Conservation (phyloP, 192 early-diverging fungal genomes). For the Hyaloraphidium curvatum region DNA sequence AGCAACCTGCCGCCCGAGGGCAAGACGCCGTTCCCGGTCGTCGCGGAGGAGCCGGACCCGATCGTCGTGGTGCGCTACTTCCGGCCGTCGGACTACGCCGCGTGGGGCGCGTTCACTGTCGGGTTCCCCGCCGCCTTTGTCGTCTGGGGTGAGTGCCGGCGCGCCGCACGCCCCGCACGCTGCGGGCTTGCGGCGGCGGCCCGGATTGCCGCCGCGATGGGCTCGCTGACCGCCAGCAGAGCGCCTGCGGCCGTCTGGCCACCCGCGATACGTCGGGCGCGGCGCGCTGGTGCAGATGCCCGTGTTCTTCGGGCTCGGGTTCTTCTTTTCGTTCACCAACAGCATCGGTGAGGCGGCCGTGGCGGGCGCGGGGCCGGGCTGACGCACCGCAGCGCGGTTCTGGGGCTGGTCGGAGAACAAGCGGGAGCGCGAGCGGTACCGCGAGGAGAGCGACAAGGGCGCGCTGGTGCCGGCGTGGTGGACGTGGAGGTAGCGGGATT, state of each 20-base stretch:
- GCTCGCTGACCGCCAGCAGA: neutral
- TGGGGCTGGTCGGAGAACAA: constrained; percentile 1
- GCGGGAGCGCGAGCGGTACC: neutral
- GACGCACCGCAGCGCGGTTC: neutral
- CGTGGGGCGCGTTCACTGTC: neutral
- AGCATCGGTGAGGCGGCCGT: neutral
- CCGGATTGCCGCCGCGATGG: neutral
- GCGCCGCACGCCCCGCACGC: too few species aligned
- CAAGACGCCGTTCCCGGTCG: neutral
- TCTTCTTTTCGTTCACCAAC: neutral
- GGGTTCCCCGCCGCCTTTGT: neutral
- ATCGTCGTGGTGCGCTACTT: neutral
- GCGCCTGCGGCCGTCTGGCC: neutral
- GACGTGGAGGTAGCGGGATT: neutral
- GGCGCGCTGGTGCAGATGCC: neutral
- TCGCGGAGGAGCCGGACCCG: neutral
- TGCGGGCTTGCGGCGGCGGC: neutral
- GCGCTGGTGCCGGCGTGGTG: neutral
- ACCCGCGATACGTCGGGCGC: neutral
- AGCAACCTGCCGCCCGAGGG: neutral
- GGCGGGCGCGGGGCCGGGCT: neutral
- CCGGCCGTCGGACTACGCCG: neutral
- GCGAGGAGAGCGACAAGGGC: neutral
- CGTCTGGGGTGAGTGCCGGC: neutral
- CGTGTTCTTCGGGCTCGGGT: neutral